phyloP scores from a whole-genome alignment of 208 protist species.

The Polymyxa betae region DNA sequence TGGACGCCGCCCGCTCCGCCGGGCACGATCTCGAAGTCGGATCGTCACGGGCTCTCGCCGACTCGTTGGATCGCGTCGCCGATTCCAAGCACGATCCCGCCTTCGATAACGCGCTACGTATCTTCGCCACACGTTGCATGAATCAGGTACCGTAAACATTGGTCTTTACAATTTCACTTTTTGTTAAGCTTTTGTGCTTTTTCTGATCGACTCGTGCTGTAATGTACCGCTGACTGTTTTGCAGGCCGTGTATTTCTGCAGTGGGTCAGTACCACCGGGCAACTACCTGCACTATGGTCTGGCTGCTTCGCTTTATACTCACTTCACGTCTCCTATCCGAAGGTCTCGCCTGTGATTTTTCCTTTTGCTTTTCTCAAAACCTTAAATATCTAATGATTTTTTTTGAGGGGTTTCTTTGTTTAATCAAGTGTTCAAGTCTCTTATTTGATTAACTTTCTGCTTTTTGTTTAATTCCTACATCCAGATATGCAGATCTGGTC shows the following conservation, averaged over 20 bases:
- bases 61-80: slow-evolving; percentile 70
- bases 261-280: slow-evolving; percentile 36
- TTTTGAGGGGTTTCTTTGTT: not conserved
- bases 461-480: not conserved
- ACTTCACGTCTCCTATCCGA: slow-evolving; percentile 92
- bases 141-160: slow-evolving; percentile 59
- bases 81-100: slow-evolving; percentile 62
- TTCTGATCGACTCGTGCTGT: too few species aligned
- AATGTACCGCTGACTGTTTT: too few species aligned
- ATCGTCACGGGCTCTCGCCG: slow-evolving; percentile 69
- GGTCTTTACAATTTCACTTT: too few species aligned
- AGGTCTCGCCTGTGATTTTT: slow-evolving; percentile 69
- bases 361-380: not conserved
- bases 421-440: not conserved
- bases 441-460: not conserved
- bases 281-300: slow-evolving; percentile 86
- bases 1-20: slow-evolving; percentile 41
- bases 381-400: not conserved
- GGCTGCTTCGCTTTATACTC: slow-evolving; percentile 83
- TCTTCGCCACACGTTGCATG: slow-evolving; percentile 82
- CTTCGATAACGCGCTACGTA: slow-evolving; percentile 78
- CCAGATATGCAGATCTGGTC: slow-evolving; percentile 82
- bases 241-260: slow-evolving; percentile 61
- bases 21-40: slow-evolving; percentile 57
- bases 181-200: too few species aligned